Evolutionary conservation across 2,329 filamentous ascomycete species (phyloP), one percentile per base, ranked within the genome.

Genomic region (Botrytis cinerea): DNA sequence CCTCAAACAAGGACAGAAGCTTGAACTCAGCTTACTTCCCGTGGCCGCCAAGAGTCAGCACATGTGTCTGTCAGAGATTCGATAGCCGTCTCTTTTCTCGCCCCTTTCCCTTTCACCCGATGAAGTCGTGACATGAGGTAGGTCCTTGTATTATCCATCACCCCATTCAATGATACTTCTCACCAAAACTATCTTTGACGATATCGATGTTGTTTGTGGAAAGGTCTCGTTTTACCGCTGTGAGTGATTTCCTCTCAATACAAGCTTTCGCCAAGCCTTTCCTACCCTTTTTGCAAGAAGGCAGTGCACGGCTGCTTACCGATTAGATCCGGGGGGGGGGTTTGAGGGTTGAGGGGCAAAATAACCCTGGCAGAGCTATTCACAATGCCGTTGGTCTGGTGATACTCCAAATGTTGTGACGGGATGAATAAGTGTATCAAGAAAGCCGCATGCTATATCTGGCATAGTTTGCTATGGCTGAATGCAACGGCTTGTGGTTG

Each of bases 261-360:
- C 38, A 69, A 69, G 66, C 48, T 57, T 57, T 57, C 18, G 66
- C 66, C 48, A 69, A 69, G 51, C 18, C 28, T 69, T 32, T 32
- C 18, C 22, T 46, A 18, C 48, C 46, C 46, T 43, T 43, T 48
- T 66, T 10, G 28, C 7, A 10, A 57, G 16, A 57, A 43, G 46
- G 48, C 46, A 54, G 46, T 40, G 64, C 64, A 57, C 64, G 64
- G 48, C 35, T 67, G 8, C 16, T 67, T 40, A 25, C 48, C 14
- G 64, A 54, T 40, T 28, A 54, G 62, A 68, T 43, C 46, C 25
- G 46, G 32, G 35, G 38, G 14, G 51, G 9, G 59, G 35, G 8
- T 64, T 54, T 22, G 16, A 54, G 32, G 38, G 14, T 62, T 16
- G 40, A 64, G 45, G 45, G 63, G 32, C 20, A 66, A 35, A 48